phyloP scores from a whole-genome alignment of 1,139 yeast species.

The Magnusiomyces ingens region DNA sequence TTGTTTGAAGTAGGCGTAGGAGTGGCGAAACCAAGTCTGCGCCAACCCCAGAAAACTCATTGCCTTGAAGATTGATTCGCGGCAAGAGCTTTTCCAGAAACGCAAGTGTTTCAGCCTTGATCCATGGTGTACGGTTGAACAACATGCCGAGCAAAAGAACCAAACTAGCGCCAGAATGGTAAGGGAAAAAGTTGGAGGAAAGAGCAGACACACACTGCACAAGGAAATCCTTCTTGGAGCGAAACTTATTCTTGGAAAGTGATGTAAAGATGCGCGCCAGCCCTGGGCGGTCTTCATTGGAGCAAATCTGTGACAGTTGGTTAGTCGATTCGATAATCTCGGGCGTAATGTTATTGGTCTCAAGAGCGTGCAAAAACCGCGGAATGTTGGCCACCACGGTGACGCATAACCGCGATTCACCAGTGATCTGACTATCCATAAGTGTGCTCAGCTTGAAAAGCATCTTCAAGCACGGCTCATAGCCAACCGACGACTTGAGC shows the following conservation, averaged over 20 bases:
- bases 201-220: constrained; percentile 72
- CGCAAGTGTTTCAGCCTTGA: constrained; percentile 72
- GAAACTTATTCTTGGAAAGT: constrained; percentile 65
- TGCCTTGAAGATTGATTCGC: constrained; percentile 63
- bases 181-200: constrained; percentile 62
- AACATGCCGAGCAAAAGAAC: constrained; percentile 71
- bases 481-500: constrained; percentile 69
- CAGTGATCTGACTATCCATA: constrained; percentile 71
- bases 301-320: constrained; percentile 54
- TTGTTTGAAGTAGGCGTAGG: constrained; percentile 72
- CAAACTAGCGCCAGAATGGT: constrained; percentile 65
- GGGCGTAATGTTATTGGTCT: constrained; percentile 42
- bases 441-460: constrained; percentile 61
- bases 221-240: constrained; percentile 83
- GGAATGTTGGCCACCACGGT: constrained; percentile 78
- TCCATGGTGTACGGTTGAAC: constrained; percentile 71
- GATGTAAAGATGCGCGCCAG: constrained; percentile 71
- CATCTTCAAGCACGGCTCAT: constrained; percentile 69
- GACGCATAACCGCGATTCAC: constrained; percentile 59
- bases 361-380: constrained; percentile 73
- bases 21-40: constrained; percentile 93
- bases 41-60: constrained; percentile 83
- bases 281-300: constrained; percentile 48
- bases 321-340: constrained; percentile 25
- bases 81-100: constrained; percentile 70